Evolutionary conservation across 108 stramenopile genomes (phyloP), one percentile per base, ranked within the genome.

Genomic region (Skeletonema potamos): DNA sequence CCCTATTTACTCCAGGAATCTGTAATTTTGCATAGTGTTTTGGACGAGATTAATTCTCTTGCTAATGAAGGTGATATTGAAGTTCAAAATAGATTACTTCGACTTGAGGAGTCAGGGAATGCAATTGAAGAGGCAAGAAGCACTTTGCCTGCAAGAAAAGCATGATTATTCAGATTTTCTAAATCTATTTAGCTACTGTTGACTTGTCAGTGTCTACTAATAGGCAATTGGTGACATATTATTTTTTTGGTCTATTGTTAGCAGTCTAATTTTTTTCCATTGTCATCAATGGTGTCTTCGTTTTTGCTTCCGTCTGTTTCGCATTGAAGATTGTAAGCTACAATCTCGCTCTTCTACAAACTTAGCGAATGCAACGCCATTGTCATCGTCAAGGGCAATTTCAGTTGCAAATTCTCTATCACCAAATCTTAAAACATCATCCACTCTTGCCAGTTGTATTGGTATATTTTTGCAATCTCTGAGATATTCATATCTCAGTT

Each of bases 1-100:
- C 78, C 83, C 46, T 90, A 90, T 48, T 39, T 72, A 62, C 81
- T 92, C 10, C 89, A 92, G 58, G 92, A 92, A 73, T 87, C 86
- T 48, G 76, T 92, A n/a, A 57, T 89, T 57, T 59, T 92, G 32
- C 92, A 92, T 63, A 73, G 77, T n/a, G 32, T 92, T 3, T 69
- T 92, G 56, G 92, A 92, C 76, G 92, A 92, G 63, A 63, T 92
- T 30, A 41, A 78, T 9, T 62, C 56, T 6, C 67, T 89, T 58
- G 89, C 89, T 28, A 83, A 83, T 54, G 76, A 51, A 6, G 69
- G 54, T 11, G 87, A 86, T 29, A 73, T 87, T 34, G 85, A 85
- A 12, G 68, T 54, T 27, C 84, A 81, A 18, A 84, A 89, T 63
- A 73, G 92, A 12, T 62, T 92, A 58, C 43, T 92, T 18, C 77